phyloP scores from a whole-genome alignment of 805 yeast genomes.

The Ogataea corticis region DNA sequence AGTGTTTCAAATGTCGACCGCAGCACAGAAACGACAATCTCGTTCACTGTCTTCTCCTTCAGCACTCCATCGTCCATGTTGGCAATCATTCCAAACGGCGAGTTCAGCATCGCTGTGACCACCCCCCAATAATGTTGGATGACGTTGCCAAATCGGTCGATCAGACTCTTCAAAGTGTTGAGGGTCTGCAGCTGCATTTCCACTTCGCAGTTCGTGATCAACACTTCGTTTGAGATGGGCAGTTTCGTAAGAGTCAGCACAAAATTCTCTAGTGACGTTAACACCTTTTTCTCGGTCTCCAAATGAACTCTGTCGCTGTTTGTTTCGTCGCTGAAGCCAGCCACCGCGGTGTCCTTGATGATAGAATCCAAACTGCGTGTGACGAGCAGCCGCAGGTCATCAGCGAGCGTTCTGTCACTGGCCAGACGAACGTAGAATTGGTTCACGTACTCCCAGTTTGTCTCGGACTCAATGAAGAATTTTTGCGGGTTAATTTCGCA shows the following conservation, averaged over 20 bases:
- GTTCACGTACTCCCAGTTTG: conserved; percentile 50
- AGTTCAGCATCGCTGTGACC: conserved; percentile 60
- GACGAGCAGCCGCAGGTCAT: conserved; percentile 48
- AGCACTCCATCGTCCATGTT: conserved; percentile 22
- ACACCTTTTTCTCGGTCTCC: conserved; percentile 47
- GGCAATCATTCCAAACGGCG: conserved; percentile 53
- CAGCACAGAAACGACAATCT: conserved; percentile 52
- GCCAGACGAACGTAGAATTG: conserved; percentile 47
- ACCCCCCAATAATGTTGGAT: conserved; percentile 65
- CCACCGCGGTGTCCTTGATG: conserved; percentile 40
- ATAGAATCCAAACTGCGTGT: conserved; percentile 54
- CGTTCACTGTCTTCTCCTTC: conserved; percentile 39
- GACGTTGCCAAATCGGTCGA: conserved; percentile 73
- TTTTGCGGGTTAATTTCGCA: conserved; percentile 52
- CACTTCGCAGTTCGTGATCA: conserved; percentile 57
- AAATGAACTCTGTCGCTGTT: conserved; percentile 17
- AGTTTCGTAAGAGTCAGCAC: conserved; percentile 42
- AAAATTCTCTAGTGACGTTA: conserved; percentile 48
- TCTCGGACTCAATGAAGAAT: conserved; percentile 43
- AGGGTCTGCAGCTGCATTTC: conserved; percentile 66
- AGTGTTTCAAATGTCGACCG: conserved; percentile 78
- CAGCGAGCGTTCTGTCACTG: conserved; percentile 42
- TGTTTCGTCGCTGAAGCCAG: conserved; percentile 37
- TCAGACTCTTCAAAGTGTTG: conserved; percentile 64
- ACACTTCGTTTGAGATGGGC: conserved; percentile 40